Base-by-base conservation (phyloP, 805 yeast genomes). In the Ogataea saltuana region DNA sequence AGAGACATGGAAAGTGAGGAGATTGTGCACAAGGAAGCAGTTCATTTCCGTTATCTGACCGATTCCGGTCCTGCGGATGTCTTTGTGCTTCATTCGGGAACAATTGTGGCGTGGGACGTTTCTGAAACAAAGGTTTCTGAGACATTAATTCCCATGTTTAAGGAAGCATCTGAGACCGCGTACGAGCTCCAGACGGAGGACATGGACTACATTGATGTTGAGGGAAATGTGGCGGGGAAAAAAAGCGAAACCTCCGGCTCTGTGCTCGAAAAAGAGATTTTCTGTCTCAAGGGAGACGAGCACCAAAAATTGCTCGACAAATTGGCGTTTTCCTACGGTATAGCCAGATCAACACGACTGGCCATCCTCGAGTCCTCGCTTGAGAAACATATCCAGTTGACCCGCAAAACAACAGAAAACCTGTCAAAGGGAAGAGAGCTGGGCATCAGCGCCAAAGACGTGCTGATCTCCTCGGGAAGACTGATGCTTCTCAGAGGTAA, bases 261-360 rank as follows among this genome's bases (percentile, higher is more conserved):
- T 4, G 75, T 75, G 39, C 46, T 59, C 36, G 68, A 73, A 39
- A 86, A 85, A 7, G 97, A 89, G 48, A 74, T 84, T 2, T 77
- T 89, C 35, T 72, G 84, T 16, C 71, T 89, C n/a, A 76, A 75
- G 47, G 82, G 81, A 1, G 54, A 60, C 1, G 68, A 70, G 7
- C 65, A 71, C n/a, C 71, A 76, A 47, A 71, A 76, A 28, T 55
- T 83, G 26, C 65, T 86, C 28, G 95, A 88, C 56, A 88, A 84
- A 66, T 85, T 89, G 8, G 96, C 97, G 0, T 89, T 89, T 63
- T 83, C 96, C 2, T 82, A 87, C 41, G 97, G 97, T 0, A 67
- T 90, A 23, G 83, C 96, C 0, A 67, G 97, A 53, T 86, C 95
- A 2, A 89, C 97, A 0, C 77, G 93, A 58, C 69, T 90, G 33